Base-by-base conservation (phyloP, 345 rosid genomes). In the Eutrema yunnanense region DNA sequence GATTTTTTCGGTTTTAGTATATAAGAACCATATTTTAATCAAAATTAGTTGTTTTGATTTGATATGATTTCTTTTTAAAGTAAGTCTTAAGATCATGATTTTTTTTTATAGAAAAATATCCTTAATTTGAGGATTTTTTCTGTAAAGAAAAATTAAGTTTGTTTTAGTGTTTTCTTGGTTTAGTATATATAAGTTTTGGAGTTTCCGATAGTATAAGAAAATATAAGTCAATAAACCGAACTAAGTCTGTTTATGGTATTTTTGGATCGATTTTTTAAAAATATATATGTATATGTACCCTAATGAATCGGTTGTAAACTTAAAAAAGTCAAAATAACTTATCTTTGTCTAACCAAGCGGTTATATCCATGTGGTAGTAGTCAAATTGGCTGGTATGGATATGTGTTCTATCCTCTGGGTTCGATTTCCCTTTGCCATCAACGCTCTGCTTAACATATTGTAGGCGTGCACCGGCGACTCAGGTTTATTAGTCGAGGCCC, bases 11-110 rank as follows among this genome's bases (percentile, higher is more conserved):
- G 56, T 55, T 73, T 36, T 63, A 26, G 40, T 26, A 63, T 55
- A 50, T 37, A 63, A 56, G 56, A 64, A 64, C 6, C 34, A 34
- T 34, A 54, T 26, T 46, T 41, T 46, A 16, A 46, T 55, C 76
- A 34, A 63, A 44, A 72, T 62, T 26, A n/a, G 32, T 30, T 61
- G 66, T 44, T 72, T 72, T 72, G 56, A 34, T 73, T 44, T 64
- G 57, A 32, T 64, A 55, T 44, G 71, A 33, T 54, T 73, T n/a
- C 14, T 37, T 62, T 46, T 33, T 19, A 33, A 22, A 4, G 26
- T 1, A 22, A 22, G 26, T 1, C 26, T 53, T 43, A 43, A 33
- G 26, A 34, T 63, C 30, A 52, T 43, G 27, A 8, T 22, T 26
- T 16, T 27, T 50, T 16, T 41, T 60, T 4, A 16, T 27, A 9